A percentile compares a stretch with the other conserved stretches of the same genome.
These are phyloP conservation scores for Phaeotremella fagi DNA, from an alignment of 768 basidiomycete species.

Conservation along the genomic window DNA sequence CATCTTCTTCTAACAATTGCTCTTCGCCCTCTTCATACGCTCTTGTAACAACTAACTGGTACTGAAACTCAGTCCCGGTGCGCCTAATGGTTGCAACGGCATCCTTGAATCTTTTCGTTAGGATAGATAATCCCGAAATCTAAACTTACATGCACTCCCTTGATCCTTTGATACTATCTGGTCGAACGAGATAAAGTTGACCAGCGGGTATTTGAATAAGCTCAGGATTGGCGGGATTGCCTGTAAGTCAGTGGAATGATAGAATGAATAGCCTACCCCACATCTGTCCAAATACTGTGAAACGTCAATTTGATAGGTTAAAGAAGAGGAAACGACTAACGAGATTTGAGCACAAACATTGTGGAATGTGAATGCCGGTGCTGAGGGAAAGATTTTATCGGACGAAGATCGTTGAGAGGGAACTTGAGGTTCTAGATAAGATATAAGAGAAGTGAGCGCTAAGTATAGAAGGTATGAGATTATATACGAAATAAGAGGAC, in stretches of 20 bases:
- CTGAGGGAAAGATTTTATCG: too few relatives aligned
- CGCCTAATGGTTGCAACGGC: slow-evolving; percentile 91
- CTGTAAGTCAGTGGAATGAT: slow-evolving; percentile 50
- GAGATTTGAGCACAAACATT: slow-evolving; percentile 47
- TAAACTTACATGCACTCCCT: slow-evolving; percentile 90
- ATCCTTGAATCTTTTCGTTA: slow-evolving; percentile 72
- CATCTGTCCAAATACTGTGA: slow-evolving; percentile 78
- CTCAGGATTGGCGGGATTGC: slow-evolving; percentile 90
- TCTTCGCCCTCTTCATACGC: slow-evolving; percentile 97
- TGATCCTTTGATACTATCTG: slow-evolving; percentile 82
- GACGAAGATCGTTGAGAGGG: too few relatives aligned
- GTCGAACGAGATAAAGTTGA: slow-evolving; percentile 82
- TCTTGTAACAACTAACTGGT: slow-evolving; percentile 86
- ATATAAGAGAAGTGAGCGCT: too few relatives aligned
- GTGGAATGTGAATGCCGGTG: background rate
- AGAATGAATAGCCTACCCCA: slow-evolving; percentile 66
- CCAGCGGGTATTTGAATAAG: slow-evolving; percentile 91
- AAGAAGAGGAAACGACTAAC: slow-evolving; percentile 39
- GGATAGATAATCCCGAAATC: background rate
- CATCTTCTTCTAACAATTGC: slow-evolving; percentile 84
- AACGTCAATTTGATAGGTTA: too few relatives aligned
- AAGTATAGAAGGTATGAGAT: too few relatives aligned
- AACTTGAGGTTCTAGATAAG: too few relatives aligned
- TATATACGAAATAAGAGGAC: too few relatives aligned
- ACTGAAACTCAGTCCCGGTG: slow-evolving; percentile 63